Evolutionary conservation across 2,329 filamentous ascomycete species (phyloP), one percentile per base, ranked within the genome.

Genomic region (Sclerotiophoma versabilis): DNA sequence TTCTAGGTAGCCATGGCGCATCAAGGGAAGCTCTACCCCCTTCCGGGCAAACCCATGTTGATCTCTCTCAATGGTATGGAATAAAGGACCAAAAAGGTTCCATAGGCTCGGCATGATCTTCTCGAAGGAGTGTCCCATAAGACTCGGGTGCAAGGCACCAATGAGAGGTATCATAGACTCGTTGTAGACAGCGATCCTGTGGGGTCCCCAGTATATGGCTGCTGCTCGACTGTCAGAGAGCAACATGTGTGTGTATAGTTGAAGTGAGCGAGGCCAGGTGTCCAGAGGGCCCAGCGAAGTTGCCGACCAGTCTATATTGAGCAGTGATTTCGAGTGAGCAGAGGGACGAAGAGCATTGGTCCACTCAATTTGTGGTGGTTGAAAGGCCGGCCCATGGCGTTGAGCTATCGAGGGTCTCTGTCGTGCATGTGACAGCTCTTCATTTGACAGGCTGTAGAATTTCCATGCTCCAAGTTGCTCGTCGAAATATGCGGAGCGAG

Each of bases 171-270:
- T 8, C 14, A 38, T n/a, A 19, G 45, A 19, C 23, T 54, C 50
- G 26, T 54, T 54, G 29, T 54, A 54, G 9, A 54, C 48, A n/a
- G 37, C 38, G 12, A 44, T 54, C 5, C 37, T 33, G 37, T 44
- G 17, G 11, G 50, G 37, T 7, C 50, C 50, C 50, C 50, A 54
- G 25, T 48, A 54, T 5, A 54, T 54, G n/a, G 37, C 25, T n/a
- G 43, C 50, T 4, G 44, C 33, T 7, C 42, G 43, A 17, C 29
- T 27, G n/a, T 54, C 50, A 5, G 50, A 43, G 6, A 54, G 45
- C 12, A 54, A 15, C 43, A 44, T 48, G 12, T 54, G 50, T 4
- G 44, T 48, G 19, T 48, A 48, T 23, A 47, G 27, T 10, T 38
- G 43, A 14, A 54, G 44, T 9, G 50, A 38, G 8, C 32, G 43